Evolutionary conservation across 805 yeast species (phyloP), one percentile per base, ranked within the genome.

Genomic region (Metschnikowia hibisci): DNA sequence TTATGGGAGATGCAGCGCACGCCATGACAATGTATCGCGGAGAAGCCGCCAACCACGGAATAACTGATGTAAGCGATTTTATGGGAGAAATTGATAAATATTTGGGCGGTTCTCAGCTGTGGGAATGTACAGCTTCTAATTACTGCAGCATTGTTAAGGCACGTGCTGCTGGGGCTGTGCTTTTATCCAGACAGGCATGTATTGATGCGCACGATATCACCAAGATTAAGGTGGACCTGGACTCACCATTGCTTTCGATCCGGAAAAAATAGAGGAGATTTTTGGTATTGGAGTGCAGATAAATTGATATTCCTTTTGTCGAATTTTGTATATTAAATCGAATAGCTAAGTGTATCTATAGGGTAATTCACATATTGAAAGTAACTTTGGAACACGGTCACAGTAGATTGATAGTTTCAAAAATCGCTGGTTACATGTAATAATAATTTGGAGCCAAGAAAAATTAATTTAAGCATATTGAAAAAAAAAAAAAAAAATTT

Each of bases 1-100:
- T 53, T 18, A 43, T 47, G 6, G 57, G 57, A 25, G 57, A 53
- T 36, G 39, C 57, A n/a, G 57, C 57, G 9, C 57, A 53, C 42
- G 57, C 57, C 25, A 51, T 51, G 55, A 51, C 55, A 6, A 53
- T 53, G 57, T 53, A 47, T 34, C 42, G 55, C 23, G 57, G 57
- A n/a, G 55, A 51, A 40, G 57, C 57, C 11, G 48, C 47, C 26
- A 53, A 53, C 34, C 54, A 49, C 39, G 57, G 57, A 3, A 51
- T 53, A 14, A 44, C 52, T 2, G 57, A 53, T 38, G 55, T 41
- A 11, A 14, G 13, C 8, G 51, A 51, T n/a, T 33, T 53, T 5
- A 41, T 51, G 32, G 13, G 16, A 10, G 43, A 50, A 36, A 16
- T 51, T n/a, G 54, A 53, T 33, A 6, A n/a, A 31, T 45, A 20